A percentile compares a stretch with the other conserved stretches of the same genome.
These are phyloP conservation scores for Leccinum boreale DNA, from an alignment of 768 basidiomycete genomes.

Conservation along the genomic window DNA sequence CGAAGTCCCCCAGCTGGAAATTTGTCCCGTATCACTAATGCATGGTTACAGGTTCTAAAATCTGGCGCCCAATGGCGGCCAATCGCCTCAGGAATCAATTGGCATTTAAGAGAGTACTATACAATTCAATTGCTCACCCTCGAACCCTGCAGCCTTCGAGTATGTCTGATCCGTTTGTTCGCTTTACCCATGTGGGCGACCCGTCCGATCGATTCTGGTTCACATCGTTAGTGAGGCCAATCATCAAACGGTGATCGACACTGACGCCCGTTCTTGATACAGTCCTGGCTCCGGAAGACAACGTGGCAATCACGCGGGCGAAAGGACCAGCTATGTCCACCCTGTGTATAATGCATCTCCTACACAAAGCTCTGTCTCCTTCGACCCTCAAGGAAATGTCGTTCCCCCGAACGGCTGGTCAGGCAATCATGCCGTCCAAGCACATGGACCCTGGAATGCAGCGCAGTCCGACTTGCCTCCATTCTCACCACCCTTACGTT, in stretches of 20 bases:
- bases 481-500: neutral
- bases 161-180: conserved; percentile 7
- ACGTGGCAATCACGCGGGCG: neutral
- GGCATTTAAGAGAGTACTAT: conserved; percentile 8
- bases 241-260: neutral
- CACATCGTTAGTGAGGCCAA: conserved; percentile 12
- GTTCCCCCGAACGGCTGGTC: neutral
- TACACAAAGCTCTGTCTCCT: neutral
- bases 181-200: neutral
- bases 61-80: conserved; percentile 8
- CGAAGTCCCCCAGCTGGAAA: neutral
- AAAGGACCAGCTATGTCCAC: neutral
- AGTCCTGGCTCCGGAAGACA: conserved; percentile 1
- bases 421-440: neutral
- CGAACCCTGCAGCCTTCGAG: neutral
- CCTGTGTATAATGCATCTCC: neutral
- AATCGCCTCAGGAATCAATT: neutral
- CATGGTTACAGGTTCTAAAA: conserved; percentile 2
- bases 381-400: neutral
- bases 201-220: neutral
- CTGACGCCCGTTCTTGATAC: conserved; percentile 8
- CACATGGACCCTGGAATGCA: neutral
- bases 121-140: neutral
- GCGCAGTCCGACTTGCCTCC: neutral
- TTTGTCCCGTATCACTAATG: neutral